Evolutionary conservation across 2,329 filamentous ascomycete species (phyloP), one percentile per base, ranked within the genome.

Genomic region (Pyrenophora tritici-repentis): DNA sequence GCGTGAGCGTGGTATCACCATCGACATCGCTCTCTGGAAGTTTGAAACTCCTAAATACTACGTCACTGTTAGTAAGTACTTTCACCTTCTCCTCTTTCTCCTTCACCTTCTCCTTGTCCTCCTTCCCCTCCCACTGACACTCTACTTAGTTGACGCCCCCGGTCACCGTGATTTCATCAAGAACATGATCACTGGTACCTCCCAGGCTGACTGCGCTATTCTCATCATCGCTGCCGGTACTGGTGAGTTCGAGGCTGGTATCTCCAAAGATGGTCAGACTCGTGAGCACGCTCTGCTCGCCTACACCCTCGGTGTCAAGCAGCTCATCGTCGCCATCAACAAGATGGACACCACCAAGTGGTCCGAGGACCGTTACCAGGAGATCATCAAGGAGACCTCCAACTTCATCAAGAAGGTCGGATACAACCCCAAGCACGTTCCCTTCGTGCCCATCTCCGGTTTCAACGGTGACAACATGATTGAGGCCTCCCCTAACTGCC

Each of bases 151-250:
- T n/a, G n/a, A 99, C 77, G 94, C 94, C 80, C 94, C 94, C 76
- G 94, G 94, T 83, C 94, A 99, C 84, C 93, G 94, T 94, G 94
- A 99, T 79, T 99, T 97, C 87, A 97, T 99, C 91, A 99, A 99
- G 93, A 99, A 97, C 92, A 99, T 99, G 94, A 99, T 99, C 82
- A 97, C 94, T 89, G 94, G 94, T 92, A 97, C 94, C 78, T 99
- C 94, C 81, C 94, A 97, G 89, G 94, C 94, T 74, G 94, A 99
- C 79, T 97, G 94, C 84, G 94, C 94, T 77, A 91, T 99, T 81
- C 92, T 99, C 86, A 97, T 99, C 84, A 99, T 99, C 83, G 94
- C 93, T 75, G 91, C 94, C 76, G 94, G 94, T 86, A 96, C 91
- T 91, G 94, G 94, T 97, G 94, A 99, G 88, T 99, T 99, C 88